Evolutionary conservation across 2,329 filamentous ascomycete species (phyloP), one percentile per base, ranked within the genome.

Genomic region (Fusarium lateritium): DNA sequence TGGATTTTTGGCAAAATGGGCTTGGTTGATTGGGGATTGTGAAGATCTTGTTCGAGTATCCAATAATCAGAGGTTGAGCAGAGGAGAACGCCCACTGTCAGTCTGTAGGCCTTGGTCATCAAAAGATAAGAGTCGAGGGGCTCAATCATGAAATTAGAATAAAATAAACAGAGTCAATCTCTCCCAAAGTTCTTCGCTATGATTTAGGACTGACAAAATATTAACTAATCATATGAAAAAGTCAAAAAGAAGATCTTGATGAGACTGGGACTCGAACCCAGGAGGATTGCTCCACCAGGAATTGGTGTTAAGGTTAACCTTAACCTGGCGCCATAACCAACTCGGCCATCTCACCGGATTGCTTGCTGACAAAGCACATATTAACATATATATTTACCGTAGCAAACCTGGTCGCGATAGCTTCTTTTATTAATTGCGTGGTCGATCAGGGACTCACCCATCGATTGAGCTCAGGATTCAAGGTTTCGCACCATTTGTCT

Each of bases 281-380:
- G 62, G 62, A 65, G 62, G 62, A 65, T 65, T 65, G 62, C 62
- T 65, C 62, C 62, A 65, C 61, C 62, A 65, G 62, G 62, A 65
- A 65, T 65, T 65, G 46, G 46, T 65, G 62, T 65, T 65, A 65
- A 65, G 62, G 62, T 63, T 65, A 22, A 65, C 62, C 62, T 65
- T 65, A 65, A 65, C 62, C 62, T 65, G 62, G 61, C 62, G 62
- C 62, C 62, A 65, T 65, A 65, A 65, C 62, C 62, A 65, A 65
- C 62, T 65, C 62, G 62, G 62, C 62, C 62, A 65, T 65, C 62
- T 65, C 62, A 65, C 61, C 62, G 46, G 42, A n/a, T 44, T 65
- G 15, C 42, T 60, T 60, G 61, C 56, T 65, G 53, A 65, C 62
- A 65, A 65, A 65, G 36, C 53, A 53, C 3, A 10, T 2, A 31